These are phyloP conservation scores for Phytomonas serpens DNA, from an alignment of 208 protist genomes.

Conservation along the genomic window DNA sequence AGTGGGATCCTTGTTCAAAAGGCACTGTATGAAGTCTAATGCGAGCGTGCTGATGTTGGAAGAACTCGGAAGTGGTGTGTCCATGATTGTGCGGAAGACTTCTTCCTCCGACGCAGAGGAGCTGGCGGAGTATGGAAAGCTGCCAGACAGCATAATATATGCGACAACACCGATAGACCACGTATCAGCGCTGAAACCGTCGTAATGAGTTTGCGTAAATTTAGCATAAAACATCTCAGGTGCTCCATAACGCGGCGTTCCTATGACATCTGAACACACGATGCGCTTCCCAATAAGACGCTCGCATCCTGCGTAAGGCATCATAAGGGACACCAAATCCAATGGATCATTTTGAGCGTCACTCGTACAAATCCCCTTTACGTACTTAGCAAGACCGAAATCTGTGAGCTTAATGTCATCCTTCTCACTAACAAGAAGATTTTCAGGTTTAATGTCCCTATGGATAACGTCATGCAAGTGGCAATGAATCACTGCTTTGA, in stretches of 20 bases:
- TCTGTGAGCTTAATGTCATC: conserved; percentile 89
- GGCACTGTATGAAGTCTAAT: conserved; percentile 64
- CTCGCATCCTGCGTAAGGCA: conserved; percentile 76
- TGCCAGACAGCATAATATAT: conserved; percentile 95
- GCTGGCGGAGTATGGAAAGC: conserved; percentile 93
- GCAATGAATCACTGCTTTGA: conserved; percentile 86
- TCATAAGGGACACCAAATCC: conserved; percentile 53
- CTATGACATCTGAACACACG: conserved; percentile 85
- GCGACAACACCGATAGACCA: conserved; percentile 96
- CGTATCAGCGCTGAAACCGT: conserved; percentile 92
- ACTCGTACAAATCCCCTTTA: conserved; percentile 62
- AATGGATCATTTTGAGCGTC: conserved; percentile 51
- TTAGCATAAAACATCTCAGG: conserved; percentile 91
- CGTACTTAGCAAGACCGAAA: conserved; percentile 84
- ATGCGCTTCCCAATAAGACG: conserved; percentile 72
- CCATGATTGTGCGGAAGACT: conserved; percentile 89
- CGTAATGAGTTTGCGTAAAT: conserved; percentile 89
- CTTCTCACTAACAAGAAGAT: conserved; percentile 80
- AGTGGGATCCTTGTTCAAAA: conserved; percentile 88
- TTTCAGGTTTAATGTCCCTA: conserved; percentile 90
- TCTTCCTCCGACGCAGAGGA: conserved; percentile 83
- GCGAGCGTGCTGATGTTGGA: conserved; percentile 49
- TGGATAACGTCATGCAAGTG: conserved; percentile 89
- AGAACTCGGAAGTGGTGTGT: conserved; percentile 73
- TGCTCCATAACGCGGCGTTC: conserved; percentile 85